Evolutionary conservation across 495 filamentous ascomycete species (phyloP).

Genomic region (Alectoria sarmentosa): DNA sequence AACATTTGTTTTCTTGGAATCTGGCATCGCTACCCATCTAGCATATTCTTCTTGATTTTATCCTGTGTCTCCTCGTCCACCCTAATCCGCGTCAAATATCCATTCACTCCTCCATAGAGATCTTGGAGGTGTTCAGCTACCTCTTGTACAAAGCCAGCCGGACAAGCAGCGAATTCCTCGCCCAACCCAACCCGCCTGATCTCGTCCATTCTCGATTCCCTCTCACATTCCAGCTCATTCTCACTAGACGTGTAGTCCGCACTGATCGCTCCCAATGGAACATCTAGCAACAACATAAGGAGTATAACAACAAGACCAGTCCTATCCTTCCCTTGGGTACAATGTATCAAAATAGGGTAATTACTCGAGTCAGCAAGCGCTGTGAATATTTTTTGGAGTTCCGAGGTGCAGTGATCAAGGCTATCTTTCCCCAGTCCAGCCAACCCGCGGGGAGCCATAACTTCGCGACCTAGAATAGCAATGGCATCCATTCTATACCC

Average conservation of each 20-base stretch:
- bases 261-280: constrained; percentile 49
- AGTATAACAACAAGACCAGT: constrained; percentile 69
- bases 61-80: constrained; percentile 39
- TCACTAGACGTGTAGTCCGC: constrained; percentile 63
- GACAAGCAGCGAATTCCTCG: constrained; percentile 59
- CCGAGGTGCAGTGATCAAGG: constrained; percentile 52
- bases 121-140: constrained; percentile 44
- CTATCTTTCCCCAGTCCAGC: constrained; percentile 58
- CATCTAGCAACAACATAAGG: constrained; percentile 47
- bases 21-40: constrained; percentile 2
- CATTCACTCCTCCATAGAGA: constrained; percentile 52
- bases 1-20: not conserved
- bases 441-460: constrained; percentile 62
- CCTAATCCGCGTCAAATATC: constrained; percentile 55
- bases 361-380: constrained; percentile 38
- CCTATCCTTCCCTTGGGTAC: constrained; percentile 84
- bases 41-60: constrained; percentile 26
- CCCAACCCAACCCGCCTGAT: constrained; percentile 59
- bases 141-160: constrained; percentile 45
- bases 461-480: constrained; percentile 54
- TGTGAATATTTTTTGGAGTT: constrained; percentile 54
- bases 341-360: constrained; percentile 66
- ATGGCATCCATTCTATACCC: constrained; percentile 64
- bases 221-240: constrained; percentile 52
- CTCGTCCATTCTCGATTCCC: constrained; percentile 56